A percentile compares a stretch with the other conserved stretches of the same genome.
phyloP scores from a whole-genome alignment of 495 filamentous ascomycete genomes.

The Penicillium waksmanii region DNA sequence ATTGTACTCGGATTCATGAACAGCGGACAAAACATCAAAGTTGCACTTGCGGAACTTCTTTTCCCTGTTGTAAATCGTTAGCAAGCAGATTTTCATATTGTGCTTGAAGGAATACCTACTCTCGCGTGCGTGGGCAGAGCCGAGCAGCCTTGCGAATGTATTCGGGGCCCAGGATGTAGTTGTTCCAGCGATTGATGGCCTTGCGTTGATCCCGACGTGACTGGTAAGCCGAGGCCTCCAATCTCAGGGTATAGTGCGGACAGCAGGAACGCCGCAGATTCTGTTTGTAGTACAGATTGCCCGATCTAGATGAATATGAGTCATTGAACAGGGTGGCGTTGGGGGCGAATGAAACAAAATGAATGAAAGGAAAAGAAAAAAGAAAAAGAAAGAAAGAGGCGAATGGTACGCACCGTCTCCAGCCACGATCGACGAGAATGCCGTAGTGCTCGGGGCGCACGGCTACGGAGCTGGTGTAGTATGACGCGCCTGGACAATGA shows the following conservation, averaged over 20 bases:
- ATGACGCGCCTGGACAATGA: slow-evolving; percentile 69
- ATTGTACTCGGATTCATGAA: slow-evolving; percentile 72
- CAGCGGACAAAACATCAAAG: slow-evolving; percentile 71
- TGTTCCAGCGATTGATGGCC: slow-evolving; percentile 88
- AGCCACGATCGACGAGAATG: slow-evolving; percentile 80
- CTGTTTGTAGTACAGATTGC: slow-evolving; percentile 88
- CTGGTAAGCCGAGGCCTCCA: slow-evolving; percentile 72
- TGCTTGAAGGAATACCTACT: slow-evolving; percentile 49
- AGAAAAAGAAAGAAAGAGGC: neutral
- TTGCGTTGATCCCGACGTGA: slow-evolving; percentile 82
- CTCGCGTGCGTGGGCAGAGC: slow-evolving; percentile 75
- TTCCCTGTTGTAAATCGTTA: slow-evolving; percentile 52
- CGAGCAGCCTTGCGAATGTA: slow-evolving; percentile 75
- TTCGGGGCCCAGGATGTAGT: slow-evolving; percentile 74
- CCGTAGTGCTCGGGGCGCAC: slow-evolving; percentile 79
- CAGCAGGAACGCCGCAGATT: slow-evolving; percentile 84
- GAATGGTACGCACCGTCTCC: slow-evolving; percentile 68
- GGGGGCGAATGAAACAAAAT: neutral
- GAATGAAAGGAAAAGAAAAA: neutral
- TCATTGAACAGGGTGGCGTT: slow-evolving; percentile 2
- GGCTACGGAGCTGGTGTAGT: slow-evolving; percentile 72
- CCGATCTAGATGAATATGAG: slow-evolving; percentile 56
- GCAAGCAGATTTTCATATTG: slow-evolving; percentile 4
- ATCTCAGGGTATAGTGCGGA: slow-evolving; percentile 91
- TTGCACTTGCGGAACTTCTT: slow-evolving; percentile 71